These are phyloP conservation scores for Nakazawaea ishiwadae DNA, from an alignment of 805 yeast species.

Conservation along the genomic window DNA sequence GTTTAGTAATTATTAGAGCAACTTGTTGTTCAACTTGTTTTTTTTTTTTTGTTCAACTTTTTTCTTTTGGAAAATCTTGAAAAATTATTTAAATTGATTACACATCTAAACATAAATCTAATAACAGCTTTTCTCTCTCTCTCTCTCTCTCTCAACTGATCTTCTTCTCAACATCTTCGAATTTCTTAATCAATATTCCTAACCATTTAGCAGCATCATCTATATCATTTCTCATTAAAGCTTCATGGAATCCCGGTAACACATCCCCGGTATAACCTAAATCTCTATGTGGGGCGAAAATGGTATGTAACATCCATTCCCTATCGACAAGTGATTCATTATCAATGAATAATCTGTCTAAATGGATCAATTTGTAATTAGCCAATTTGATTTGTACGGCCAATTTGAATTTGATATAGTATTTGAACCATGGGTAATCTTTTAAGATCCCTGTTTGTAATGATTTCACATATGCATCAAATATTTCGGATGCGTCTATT, in stretches of 20 bases:
- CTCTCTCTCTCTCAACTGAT: slow-evolving; percentile 16
- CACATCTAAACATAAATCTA: neutral
- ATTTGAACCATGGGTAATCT: slow-evolving; percentile 79
- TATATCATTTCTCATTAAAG: slow-evolving; percentile 41
- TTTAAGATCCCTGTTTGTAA: slow-evolving; percentile 47
- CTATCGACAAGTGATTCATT: slow-evolving; percentile 43
- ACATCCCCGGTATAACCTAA: slow-evolving; percentile 48
- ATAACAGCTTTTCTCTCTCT: neutral
- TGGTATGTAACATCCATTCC: slow-evolving; percentile 58
- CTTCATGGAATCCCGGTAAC: slow-evolving; percentile 57
- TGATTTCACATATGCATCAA: slow-evolving; percentile 42
- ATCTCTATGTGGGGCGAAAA: slow-evolving; percentile 54
- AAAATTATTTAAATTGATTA: neutral
- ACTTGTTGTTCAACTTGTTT: too few species aligned
- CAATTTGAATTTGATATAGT: slow-evolving; percentile 51
- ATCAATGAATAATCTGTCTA: slow-evolving; percentile 52
- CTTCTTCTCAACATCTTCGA: slow-evolving; percentile 20
- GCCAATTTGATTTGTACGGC: slow-evolving; percentile 53
- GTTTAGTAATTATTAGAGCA: too few species aligned
- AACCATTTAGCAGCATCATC: slow-evolving; percentile 40
- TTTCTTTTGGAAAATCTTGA: neutral
- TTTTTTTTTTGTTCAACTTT: neutral
- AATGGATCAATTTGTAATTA: slow-evolving; percentile 46
- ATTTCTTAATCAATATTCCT: slow-evolving; percentile 33
- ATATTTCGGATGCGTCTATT: slow-evolving; percentile 27